These are phyloP conservation scores for Fistulina hepatica DNA, from an alignment of 1,284 basidiomycete genomes.

Conservation along the genomic window DNA sequence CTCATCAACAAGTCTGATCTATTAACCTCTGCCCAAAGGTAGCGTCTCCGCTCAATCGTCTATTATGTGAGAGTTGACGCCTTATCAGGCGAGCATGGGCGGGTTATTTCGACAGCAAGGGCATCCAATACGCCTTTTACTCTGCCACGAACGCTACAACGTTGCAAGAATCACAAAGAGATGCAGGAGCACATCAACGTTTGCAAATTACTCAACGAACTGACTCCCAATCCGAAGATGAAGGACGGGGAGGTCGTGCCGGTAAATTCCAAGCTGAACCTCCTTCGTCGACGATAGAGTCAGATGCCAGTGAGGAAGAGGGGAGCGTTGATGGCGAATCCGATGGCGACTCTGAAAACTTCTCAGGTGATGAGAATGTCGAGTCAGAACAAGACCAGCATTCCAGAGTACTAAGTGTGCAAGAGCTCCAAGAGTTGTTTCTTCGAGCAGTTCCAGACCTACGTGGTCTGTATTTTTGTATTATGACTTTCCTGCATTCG, in stretches of 20 bases:
- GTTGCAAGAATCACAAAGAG: slow-evolving; percentile 61
- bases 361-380: slow-evolving; percentile 45
- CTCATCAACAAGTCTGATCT: slow-evolving; percentile 97
- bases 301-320: slow-evolving; percentile 20
- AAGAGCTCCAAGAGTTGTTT: slow-evolving; percentile 88
- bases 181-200: too few relatives aligned
- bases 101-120: slow-evolving; percentile 81
- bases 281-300: slow-evolving; percentile 21
- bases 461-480: slow-evolving; percentile 40
- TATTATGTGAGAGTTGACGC: slow-evolving; percentile 1
- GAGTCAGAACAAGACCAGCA: slow-evolving; percentile 52
- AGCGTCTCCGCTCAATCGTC: slow-evolving; percentile 14
- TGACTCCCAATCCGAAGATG: slow-evolving; percentile 4
- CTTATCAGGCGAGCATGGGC: slow-evolving; percentile 56
- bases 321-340: slow-evolving; percentile 14
- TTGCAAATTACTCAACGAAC: too few relatives aligned
- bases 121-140: slow-evolving; percentile 88
- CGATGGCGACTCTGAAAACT: slow-evolving; percentile 28
- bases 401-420: slow-evolving; percentile 74
- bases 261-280: slow-evolving; percentile 18
- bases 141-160: slow-evolving; percentile 88
- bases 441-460: slow-evolving; percentile 68
- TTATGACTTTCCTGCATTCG: too few relatives aligned
- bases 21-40: slow-evolving; percentile 82
- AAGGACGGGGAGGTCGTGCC: slow-evolving; percentile 9